Evolutionary conservation across 108 stramenopile species (phyloP).

Genomic region (Skeletonema menzelii): DNA sequence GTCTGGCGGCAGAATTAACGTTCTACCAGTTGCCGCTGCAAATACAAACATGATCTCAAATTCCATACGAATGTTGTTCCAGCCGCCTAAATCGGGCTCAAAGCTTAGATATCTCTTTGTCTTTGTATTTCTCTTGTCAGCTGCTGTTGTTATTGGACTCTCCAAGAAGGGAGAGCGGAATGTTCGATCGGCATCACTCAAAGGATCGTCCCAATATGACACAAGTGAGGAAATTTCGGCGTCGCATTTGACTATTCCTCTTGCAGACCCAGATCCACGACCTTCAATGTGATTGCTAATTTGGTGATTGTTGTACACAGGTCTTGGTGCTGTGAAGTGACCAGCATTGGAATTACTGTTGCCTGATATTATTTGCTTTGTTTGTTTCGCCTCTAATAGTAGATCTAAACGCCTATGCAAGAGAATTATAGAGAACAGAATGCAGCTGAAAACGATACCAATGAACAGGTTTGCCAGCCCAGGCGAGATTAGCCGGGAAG

Average conservation of each 20-base stretch:
- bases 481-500: not conserved
- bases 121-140: not conserved
- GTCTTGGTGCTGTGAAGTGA: not conserved
- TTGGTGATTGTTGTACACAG: not conserved
- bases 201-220: constrained; percentile 74
- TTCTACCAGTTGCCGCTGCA: constrained; percentile 77
- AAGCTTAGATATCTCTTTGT: constrained; percentile 55
- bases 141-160: not conserved
- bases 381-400: not conserved
- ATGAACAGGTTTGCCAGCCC: not conserved
- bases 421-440: not conserved
- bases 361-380: not conserved
- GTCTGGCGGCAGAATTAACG: constrained; percentile 82
- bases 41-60: constrained; percentile 82
- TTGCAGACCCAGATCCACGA: constrained; percentile 13
- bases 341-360: not conserved
- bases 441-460: not conserved
- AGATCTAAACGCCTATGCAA: not conserved
- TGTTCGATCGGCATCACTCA: constrained; percentile 48
- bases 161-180: constrained; percentile 56
- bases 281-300: not conserved
- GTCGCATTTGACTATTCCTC: constrained; percentile 18
- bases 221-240: constrained; percentile 18
- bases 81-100: constrained; percentile 57
- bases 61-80: constrained; percentile 76